Conservation (phyloP, 2,329 filamentous ascomycete species). For the Exophiala aquamarina region DNA sequence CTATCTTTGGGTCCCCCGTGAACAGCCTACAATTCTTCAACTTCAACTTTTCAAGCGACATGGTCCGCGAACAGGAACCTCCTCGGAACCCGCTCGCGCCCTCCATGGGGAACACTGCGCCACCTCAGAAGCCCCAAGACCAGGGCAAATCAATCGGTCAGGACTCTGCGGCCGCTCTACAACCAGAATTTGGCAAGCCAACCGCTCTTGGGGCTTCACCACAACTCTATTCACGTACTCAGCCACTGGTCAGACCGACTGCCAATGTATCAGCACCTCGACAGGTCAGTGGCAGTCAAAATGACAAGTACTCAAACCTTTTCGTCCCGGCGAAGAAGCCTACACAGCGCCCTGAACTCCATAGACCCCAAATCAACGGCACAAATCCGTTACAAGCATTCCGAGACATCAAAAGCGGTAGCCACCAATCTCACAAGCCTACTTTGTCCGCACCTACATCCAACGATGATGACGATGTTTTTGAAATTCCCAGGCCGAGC, state of each 20-base stretch:
- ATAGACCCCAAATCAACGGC: slow-evolving; percentile 19
- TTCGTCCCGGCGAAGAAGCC: slow-evolving; percentile 25
- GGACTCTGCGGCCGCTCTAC: slow-evolving; percentile 15
- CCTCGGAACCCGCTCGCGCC: slow-evolving; percentile 37
- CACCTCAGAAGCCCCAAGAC: slow-evolving; percentile 26
- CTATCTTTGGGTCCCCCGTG: slow-evolving; percentile 5
- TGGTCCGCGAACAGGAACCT: slow-evolving; percentile 55
- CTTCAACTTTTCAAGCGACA: slow-evolving; percentile 32
- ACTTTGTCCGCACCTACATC: slow-evolving; percentile 15
- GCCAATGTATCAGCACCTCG: slow-evolving; percentile 22
- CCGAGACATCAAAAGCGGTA: slow-evolving; percentile 24
- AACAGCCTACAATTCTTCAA: slow-evolving; percentile 8
- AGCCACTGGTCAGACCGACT: slow-evolving; percentile 46
- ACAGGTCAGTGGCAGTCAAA: slow-evolving; percentile 17
- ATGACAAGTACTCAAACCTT: slow-evolving; percentile 25
- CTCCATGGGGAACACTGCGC: slow-evolving; percentile 37
- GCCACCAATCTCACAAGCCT: slow-evolving; percentile 26
- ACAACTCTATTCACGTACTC: slow-evolving; percentile 45
- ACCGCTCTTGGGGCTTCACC: slow-evolving; percentile 51
- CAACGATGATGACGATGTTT: slow-evolving; percentile 37
- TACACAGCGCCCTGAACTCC: slow-evolving; percentile 20
- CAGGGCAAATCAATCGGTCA: slow-evolving; percentile 27
- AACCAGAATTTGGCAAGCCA: slow-evolving; percentile 59
- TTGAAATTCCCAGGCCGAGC: slow-evolving; percentile 32
- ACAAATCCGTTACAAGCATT: slow-evolving; percentile 23